Conservation (phyloP, 495 filamentous ascomycete species). For the Lophium mytilinum region DNA sequence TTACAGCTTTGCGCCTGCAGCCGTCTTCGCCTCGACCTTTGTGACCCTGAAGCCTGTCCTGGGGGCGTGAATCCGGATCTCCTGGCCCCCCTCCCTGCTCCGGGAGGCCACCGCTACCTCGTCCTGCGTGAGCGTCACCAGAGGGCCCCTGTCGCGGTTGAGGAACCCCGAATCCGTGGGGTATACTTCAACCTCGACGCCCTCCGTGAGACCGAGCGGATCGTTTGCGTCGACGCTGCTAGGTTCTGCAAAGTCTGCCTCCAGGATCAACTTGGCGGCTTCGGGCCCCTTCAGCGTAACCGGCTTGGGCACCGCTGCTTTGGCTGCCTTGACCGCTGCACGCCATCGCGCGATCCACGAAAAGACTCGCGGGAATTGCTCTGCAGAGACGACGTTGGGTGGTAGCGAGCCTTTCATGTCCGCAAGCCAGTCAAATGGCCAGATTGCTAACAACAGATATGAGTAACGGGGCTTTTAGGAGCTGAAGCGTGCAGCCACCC, state of each 20-base stretch:
- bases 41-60: conserved; percentile 47
- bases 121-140: conserved; percentile 40
- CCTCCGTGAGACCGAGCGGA: conserved; percentile 38
- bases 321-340: conserved; percentile 25
- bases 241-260: conserved; percentile 31
- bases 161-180: conserved; percentile 48
- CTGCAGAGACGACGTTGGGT: conserved; percentile 33
- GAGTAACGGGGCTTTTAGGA: not conserved
- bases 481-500: not conserved
- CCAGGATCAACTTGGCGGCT: conserved; percentile 37
- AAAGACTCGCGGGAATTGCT: conserved; percentile 44
- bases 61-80: conserved; percentile 47
- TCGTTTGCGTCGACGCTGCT: conserved; percentile 38
- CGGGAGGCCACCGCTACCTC: conserved; percentile 46
- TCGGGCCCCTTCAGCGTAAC: conserved; percentile 41
- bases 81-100: conserved; percentile 32
- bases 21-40: conserved; percentile 19
- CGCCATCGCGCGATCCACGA: conserved; percentile 50
- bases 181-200: conserved; percentile 44
- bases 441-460: conserved; percentile 36
- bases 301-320: conserved; percentile 26
- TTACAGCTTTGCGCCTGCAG: conserved; percentile 5
- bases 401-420: conserved; percentile 39
- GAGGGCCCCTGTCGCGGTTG: conserved; percentile 44
- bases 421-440: conserved; percentile 53